Base-by-base conservation (phyloP, 208 protist genomes). In the Trypanosoma congolense region DNA sequence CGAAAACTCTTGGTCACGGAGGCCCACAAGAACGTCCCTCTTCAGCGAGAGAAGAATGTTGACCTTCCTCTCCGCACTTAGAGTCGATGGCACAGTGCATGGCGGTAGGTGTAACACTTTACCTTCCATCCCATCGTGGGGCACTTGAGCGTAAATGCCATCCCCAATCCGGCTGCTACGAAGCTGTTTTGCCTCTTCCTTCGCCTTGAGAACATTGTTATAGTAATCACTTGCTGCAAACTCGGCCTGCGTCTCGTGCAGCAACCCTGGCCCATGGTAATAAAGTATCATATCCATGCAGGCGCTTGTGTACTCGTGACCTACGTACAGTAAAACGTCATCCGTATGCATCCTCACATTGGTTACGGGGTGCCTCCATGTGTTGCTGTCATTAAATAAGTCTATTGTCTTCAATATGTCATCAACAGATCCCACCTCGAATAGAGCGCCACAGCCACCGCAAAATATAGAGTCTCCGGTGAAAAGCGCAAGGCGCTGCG, bases 401-500 rank as follows among this genome's bases (percentile, higher is more conserved):
- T 60, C 63, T 4, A 65, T 29, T n/a, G 76, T 73, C 38, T 81
- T 57, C 14, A 65, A 26, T 4, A 92, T 61, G 36, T 89, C 59
- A 22, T 72, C 56, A 3, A 90, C 54, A 1, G 65, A 67, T 26
- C 19, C 33, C 1, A 75, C 77, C 70, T 98, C 93, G 60, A 98
- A 98, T 31, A 90, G 81, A 8, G 82, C 70, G 1, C 96, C 96
- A 47, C 82, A 91, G 4, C 94, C 93, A 38, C 77, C 91, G 45
- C 82, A 82, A 72, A 98, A 98, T 45, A 98, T 77, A 18, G 82
- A 88, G 57, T 97, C 96, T 18, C 96, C 93, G 1, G 87, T 95
- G 70, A 98, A 97, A 38, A 97, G 65, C 5, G 80, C 80, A 6
- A 77, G 57, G 41, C 65, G 67, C 24, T 81, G 44, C 2, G 45